Base-by-base conservation (phyloP, 2,329 filamentous ascomycete species). In the Fusarium verrucosum region DNA sequence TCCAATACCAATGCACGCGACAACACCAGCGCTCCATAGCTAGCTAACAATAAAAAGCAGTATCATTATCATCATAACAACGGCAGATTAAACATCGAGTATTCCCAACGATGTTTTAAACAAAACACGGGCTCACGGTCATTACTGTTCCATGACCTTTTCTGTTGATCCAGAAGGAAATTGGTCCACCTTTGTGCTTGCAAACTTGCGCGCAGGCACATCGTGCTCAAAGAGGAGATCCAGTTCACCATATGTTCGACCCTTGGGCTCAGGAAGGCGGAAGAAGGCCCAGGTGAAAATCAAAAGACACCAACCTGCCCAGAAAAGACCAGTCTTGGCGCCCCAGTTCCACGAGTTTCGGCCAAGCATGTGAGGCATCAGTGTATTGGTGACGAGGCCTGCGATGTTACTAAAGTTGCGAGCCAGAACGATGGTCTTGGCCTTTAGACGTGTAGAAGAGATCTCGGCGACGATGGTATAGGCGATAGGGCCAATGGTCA, bases 281-380 rank as follows among this genome's bases (percentile, higher is more conserved):
- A 32, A 32, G 30, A 32, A 32, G n/a, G 30, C 30, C 30, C 30
- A 32, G 16, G 9, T 32, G 13, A 1, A 81, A 71, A 35, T 80
- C 81, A 4, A 79, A n/a, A 5, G 80, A 62, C 67, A 81, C 81
- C 81, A 76, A 7, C 65, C 75, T 14, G 74, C 76, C 73, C 77
- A 82, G 72, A 82, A 77, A 61, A 81, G 78, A 7, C 75, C 84
- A 58, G 71, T 78, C 74, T 74, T 81, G 67, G 81, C 83, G 65
- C 72, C 80, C 78, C 78, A 79, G 68, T 80, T 79, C 73, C 79
- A 81, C 7, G 76, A 76, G 0, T 72, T 73, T 1, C 76, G 76
- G 52, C 80, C 80, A n/a, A 83, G 72, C 76, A 82, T 82, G 47
- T 77, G 74, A 0, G 81, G 80, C 2, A 79, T 78, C 7, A 80